phyloP scores from a whole-genome alignment of 768 basidiomycete species.

The Suillus subaureus region DNA sequence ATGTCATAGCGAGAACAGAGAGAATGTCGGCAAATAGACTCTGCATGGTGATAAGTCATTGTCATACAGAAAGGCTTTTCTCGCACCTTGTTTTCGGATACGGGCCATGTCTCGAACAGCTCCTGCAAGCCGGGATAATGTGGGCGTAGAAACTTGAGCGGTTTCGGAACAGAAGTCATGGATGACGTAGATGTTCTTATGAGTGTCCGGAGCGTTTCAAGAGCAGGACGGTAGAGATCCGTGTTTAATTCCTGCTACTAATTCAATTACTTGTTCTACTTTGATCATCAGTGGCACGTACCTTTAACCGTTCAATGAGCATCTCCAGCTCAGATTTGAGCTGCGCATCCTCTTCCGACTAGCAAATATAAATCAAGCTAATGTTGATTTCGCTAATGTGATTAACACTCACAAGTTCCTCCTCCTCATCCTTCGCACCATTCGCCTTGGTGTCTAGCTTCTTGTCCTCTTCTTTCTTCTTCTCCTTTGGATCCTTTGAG shows the following conservation, averaged over 20 bases:
- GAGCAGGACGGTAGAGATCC: constrained; percentile 81
- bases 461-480: constrained; percentile 49
- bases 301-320: constrained; percentile 93
- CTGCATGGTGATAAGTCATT: constrained; percentile 40
- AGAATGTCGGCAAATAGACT: constrained; percentile 95
- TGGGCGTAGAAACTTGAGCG: constrained; percentile 95
- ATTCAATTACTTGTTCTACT: constrained; percentile 16
- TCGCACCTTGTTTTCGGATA: constrained; percentile 75
- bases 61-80: background rate
- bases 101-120: constrained; percentile 79
- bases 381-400: constrained; percentile 16
- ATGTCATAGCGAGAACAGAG: constrained; percentile 99
- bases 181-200: constrained; percentile 97
- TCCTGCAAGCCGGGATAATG: constrained; percentile 87
- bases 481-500: constrained; percentile 77
- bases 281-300: constrained; percentile 36
- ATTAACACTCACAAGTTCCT: constrained; percentile 68
- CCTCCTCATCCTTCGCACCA: constrained; percentile 59
- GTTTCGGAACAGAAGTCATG: constrained; percentile 99
- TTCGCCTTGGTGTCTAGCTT: constrained; percentile 50
- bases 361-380: constrained; percentile 5
- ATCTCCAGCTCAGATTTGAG: constrained; percentile 95
- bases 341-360: constrained; percentile 96
- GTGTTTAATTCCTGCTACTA: constrained; percentile 80
- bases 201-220: constrained; percentile 91